phyloP scores from a whole-genome alignment of 345 rosid genomes.

The Lepidium africanum region DNA sequence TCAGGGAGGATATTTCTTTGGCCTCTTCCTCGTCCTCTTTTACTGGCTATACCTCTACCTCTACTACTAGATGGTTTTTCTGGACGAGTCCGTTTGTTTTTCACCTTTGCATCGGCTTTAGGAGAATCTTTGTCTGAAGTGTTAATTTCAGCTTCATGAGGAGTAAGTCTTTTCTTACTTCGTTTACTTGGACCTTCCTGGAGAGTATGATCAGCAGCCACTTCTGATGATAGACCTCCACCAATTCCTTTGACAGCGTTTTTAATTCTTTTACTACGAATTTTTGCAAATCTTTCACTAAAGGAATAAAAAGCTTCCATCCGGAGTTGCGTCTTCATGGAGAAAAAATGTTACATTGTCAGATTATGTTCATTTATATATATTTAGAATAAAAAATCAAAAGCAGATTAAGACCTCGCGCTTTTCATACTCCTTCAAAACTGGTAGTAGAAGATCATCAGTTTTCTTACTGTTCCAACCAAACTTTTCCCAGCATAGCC shows the following conservation, averaged over 20 bases:
- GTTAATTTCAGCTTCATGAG: conserved; percentile 26
- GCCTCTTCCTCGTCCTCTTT: conserved; percentile 23
- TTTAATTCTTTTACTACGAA: conserved; percentile 86
- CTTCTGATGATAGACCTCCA: conserved; percentile 39
- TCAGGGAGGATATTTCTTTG: conserved; percentile 26
- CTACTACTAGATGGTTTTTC: conserved; percentile 37
- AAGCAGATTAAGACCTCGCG: conserved; percentile 54
- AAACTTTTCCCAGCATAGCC: conserved; percentile 94
- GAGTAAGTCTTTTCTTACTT: conserved; percentile 30
- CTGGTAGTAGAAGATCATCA: conserved; percentile 77
- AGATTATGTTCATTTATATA: conserved; percentile 5
- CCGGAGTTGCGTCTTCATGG: conserved; percentile 80
- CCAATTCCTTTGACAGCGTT: conserved; percentile 88
- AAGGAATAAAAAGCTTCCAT: conserved; percentile 93
- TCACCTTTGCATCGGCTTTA: conserved; percentile 25
- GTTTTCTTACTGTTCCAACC: conserved; percentile 80
- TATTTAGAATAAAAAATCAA: conserved; percentile 7
- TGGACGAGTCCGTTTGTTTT: conserved; percentile 16
- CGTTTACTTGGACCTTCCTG: conserved; percentile 33
- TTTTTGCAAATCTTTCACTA: conserved; percentile 92
- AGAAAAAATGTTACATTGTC: neutral
- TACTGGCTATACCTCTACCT: conserved; percentile 23
- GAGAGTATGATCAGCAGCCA: conserved; percentile 35
- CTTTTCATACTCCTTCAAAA: conserved; percentile 83
- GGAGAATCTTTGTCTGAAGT: conserved; percentile 26